phyloP scores from a whole-genome alignment of 2,329 filamentous ascomycete species.

The Phyllosticta citriasiana region DNA sequence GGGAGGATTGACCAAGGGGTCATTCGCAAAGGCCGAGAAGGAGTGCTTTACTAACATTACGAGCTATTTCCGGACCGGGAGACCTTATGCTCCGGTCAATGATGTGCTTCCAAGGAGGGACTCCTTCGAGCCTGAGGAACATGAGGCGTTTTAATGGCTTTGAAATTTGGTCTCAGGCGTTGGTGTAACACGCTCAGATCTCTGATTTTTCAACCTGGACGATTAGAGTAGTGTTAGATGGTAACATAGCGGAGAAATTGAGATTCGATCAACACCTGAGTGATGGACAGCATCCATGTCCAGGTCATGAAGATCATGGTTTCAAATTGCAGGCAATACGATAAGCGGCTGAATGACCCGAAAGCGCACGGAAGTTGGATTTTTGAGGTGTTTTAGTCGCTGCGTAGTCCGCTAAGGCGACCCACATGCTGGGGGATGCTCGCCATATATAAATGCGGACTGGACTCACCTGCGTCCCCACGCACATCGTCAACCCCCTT shows the following conservation, averaged over 20 bases:
- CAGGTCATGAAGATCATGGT: not conserved
- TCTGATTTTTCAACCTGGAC: not conserved
- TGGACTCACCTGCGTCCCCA: not conserved
- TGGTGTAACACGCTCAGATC: not conserved
- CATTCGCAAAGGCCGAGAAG: conserved; percentile 33
- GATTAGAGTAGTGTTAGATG: not conserved
- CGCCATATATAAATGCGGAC: not conserved
- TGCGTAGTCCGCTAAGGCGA: not conserved
- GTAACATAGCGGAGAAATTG: not conserved
- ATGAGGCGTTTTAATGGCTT: not conserved
- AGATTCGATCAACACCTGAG: not conserved
- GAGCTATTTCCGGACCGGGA: conserved; percentile 30
- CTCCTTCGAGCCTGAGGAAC: conserved; percentile 1
- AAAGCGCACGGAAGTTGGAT: not conserved
- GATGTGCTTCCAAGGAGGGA: conserved; percentile 4
- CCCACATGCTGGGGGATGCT: not conserved
- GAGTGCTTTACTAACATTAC: conserved; percentile 40
- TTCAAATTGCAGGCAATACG: not conserved
- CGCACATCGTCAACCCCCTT: not conserved
- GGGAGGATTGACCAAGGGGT: conserved; percentile 35
- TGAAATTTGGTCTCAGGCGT: not conserved
- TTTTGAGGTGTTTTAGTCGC: not conserved
- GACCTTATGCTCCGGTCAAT: conserved; percentile 31
- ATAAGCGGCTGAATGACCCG: not conserved
- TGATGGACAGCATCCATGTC: not conserved